A percentile compares a stretch with the other conserved stretches of the same genome.
These are phyloP conservation scores for Calocera viscosa DNA, from an alignment of 768 basidiomycete genomes.

Conservation along the genomic window DNA sequence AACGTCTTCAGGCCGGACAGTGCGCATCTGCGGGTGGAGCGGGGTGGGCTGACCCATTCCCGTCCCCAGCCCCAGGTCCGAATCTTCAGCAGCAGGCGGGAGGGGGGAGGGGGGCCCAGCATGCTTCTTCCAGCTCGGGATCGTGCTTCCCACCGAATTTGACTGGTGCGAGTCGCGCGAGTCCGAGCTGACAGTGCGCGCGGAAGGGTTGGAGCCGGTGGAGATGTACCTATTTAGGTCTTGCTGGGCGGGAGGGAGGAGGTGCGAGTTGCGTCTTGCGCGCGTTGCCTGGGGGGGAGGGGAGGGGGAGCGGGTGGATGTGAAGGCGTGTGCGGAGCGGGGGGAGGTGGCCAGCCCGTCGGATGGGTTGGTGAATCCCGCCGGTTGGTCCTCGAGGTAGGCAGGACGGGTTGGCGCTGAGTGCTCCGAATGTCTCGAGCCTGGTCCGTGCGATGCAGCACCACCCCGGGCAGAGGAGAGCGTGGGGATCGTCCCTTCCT, in stretches of 20 bases:
- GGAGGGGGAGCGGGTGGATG: constrained; percentile 8
- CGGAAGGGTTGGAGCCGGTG: constrained; percentile 21
- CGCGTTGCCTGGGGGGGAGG: constrained; percentile 18
- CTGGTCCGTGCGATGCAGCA: not conserved
- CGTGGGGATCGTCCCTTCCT: not conserved
- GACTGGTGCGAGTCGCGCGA: not conserved
- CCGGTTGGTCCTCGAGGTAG: constrained; percentile 14
- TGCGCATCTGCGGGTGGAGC: constrained; percentile 57
- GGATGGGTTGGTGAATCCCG: constrained; percentile 24
- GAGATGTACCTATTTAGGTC: constrained; percentile 85
- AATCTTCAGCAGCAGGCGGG: constrained; percentile 10
- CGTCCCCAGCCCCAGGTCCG: not conserved
- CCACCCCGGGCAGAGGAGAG: not conserved
- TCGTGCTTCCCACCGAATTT: not conserved
- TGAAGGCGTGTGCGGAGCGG: constrained; percentile 22
- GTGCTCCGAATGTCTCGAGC: not conserved
- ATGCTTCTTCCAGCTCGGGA: constrained; percentile 15
- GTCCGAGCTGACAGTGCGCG: constrained; percentile 14
- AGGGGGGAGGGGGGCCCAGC: constrained; percentile 14
- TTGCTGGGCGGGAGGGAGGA: constrained; percentile 35
- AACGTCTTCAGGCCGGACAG: constrained; percentile 70
- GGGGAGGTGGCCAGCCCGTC: constrained; percentile 26
- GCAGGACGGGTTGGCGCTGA: constrained; percentile 18
- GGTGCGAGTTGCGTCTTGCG: constrained; percentile 33
- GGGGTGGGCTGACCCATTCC: constrained; percentile 31